Percentiles rank a stretch among this genome's conserved stretches.
phyloP scores from a whole-genome alignment of 2,329 filamentous ascomycete genomes.

The Alternaria hordeiaustralica region DNA sequence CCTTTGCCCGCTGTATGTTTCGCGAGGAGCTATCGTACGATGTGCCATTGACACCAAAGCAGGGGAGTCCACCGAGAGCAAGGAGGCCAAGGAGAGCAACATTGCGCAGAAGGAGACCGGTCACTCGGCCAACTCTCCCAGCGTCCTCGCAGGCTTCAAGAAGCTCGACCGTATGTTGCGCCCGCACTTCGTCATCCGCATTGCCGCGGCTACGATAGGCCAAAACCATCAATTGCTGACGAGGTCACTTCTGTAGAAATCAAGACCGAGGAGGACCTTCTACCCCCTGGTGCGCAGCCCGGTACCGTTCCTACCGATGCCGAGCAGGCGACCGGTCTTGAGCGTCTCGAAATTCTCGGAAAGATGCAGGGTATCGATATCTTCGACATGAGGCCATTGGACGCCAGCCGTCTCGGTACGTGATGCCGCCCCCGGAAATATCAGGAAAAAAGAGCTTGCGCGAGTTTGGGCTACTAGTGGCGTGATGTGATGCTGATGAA shows the following conservation, averaged over 20 bases:
- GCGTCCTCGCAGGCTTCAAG: slow-evolving; percentile 48
- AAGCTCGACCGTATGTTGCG: slow-evolving; percentile 53
- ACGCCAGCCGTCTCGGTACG: slow-evolving; percentile 84
- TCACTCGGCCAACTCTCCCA: slow-evolving; percentile 34
- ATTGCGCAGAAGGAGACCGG: slow-evolving; percentile 46
- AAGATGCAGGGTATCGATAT: slow-evolving; percentile 99
- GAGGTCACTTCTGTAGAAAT: slow-evolving; percentile 69
- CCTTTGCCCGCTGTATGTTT: slow-evolving; percentile 55
- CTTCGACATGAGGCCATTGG: slow-evolving; percentile 97
- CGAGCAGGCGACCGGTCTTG: slow-evolving; percentile 95
- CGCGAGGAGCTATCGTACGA: slow-evolving; percentile 40
- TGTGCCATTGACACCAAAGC: slow-evolving; percentile 37
- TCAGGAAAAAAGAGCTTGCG: neutral
- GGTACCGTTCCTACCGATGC: slow-evolving; percentile 92
- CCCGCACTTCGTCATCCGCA: slow-evolving; percentile 13
- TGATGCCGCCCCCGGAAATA: slow-evolving; percentile 1
- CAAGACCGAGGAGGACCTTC: slow-evolving; percentile 79
- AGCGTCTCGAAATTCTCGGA: slow-evolving; percentile 97
- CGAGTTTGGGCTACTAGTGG: neutral
- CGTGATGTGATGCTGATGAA: slow-evolving; percentile 24
- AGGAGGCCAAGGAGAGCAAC: slow-evolving; percentile 36
- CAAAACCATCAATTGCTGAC: slow-evolving; percentile 36
- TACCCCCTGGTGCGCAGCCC: slow-evolving; percentile 79
- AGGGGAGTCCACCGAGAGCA: slow-evolving; percentile 30
- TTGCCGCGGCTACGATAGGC: slow-evolving; percentile 1